Base-by-base conservation (phyloP, 768 basidiomycete species). In the Lyophyllum shimeji region DNA sequence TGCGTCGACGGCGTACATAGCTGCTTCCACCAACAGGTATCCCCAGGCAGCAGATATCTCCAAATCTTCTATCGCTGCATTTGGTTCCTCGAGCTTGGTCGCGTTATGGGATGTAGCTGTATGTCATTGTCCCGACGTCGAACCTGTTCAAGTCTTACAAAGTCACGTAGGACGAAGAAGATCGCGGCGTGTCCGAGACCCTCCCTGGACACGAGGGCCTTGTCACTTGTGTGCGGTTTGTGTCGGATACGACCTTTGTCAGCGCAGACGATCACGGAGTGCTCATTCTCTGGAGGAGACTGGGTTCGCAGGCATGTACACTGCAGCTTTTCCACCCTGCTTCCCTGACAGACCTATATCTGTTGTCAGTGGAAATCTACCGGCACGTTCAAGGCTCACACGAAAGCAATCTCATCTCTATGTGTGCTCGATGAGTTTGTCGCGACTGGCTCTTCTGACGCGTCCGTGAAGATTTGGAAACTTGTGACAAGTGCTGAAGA, bases 361-460 rank as follows among this genome's bases (percentile, higher is more conserved):
- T 55, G 50, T 62, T 59, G 49, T 11, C 42, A 60, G 59, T 21
- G 90, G 92, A 72, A 56, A 15, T 61, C 66, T 27, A 66, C 71
- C 0, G 63, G 63, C 11, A 73, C 71, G 27, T 60, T 81, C 2
- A 71, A 84, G 56, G 90, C 86, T 0, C 95, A 98, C 69, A 58
- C 71, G 17, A 79, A 82, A 50, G 79, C 90, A 0, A 80, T 98
- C 25, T 88, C 91, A 12, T 78, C 87, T 2, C 68, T 98, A 3
- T 82, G 79, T 39, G 74, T 77, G 1, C 71, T 76, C 49, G 76
- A 73, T 15, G 68, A 74, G 43, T 70, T 75, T 33, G 57, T 95
- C 8, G 77, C 87, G 2, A 93, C 92, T 0, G 94, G 91, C 0
- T 85, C 90, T 15, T 96, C 95, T 0, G 95, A 98, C 68, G 83